Evolutionary conservation across 805 yeast species (phyloP), one percentile per base, ranked within the genome.

Genomic region (Spathaspora hagerdaliae): DNA sequence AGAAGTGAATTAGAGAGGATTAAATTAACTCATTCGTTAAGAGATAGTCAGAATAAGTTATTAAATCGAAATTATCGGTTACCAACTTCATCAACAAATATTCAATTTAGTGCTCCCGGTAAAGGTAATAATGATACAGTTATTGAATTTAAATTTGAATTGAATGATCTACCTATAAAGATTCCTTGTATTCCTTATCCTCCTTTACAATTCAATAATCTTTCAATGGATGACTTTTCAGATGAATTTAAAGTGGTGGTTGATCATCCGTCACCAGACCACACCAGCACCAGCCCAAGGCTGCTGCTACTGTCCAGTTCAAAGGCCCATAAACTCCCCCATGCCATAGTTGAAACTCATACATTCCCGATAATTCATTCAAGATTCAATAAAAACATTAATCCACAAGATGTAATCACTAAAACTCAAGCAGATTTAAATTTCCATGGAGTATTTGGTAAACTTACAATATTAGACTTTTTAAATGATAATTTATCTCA

Each of bases 31-130:
- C 67, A 63, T 45, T 54, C 61, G 14, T 51, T 63, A 43, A 46
- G 67, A 46, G 50, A 54, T 42, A 52, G 56, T 36, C 65, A 61
- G 44, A 63, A 63, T 46, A 61, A 57, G 42, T 41, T 61, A 35
- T 46, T 63, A 35, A 52, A 51, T 41, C 54, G 46, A 27, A 50
- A 61, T 39, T 60, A 60, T 51, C 42, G 65, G 32, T 51, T 63
- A 44, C 67, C 67, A 2, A 53, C 66, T 2, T 52, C 65, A 2
- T 48, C 53, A 27, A 36, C 40, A 27, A 33, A 42, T 13, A 26
- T 31, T 36, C 37, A 35, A 9, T n/a, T 35, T 10, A 14, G n/a
- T 15, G 27, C 8, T 15, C 10, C 27, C 4, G 10, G 31, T 24
- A 9, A n/a, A 15, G 19, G 39, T 39, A 31, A 27, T 14, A n/a